Evolutionary conservation across 2,329 filamentous ascomycete species (phyloP).

Genomic region (Penicillium hordei): DNA sequence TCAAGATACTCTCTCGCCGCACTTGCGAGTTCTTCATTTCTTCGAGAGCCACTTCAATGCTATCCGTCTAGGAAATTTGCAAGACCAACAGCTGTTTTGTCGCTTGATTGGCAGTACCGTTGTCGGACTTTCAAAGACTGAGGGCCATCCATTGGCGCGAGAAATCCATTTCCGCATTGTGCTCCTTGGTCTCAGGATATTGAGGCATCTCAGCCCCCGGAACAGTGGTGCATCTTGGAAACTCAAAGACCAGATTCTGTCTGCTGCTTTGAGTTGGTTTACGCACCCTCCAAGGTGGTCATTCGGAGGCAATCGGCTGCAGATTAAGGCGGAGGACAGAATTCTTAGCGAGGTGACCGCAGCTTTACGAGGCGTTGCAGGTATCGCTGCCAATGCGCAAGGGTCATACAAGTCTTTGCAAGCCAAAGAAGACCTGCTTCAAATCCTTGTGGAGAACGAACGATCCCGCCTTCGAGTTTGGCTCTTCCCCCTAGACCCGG

Average conservation of each 20-base stretch:
- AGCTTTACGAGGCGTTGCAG: conserved; percentile 64
- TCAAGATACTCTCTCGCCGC: conserved; percentile 81
- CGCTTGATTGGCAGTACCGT: conserved; percentile 79
- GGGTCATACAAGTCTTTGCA: conserved; percentile 66
- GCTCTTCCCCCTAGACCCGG: conserved; percentile 75
- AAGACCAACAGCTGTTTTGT: conserved; percentile 78
- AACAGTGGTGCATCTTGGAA: conserved; percentile 71
- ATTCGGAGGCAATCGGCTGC: conserved; percentile 88
- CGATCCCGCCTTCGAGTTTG: conserved; percentile 81
- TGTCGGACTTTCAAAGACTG: conserved; percentile 67
- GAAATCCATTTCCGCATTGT: conserved; percentile 91
- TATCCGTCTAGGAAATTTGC: conserved; percentile 76
- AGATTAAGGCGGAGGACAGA: conserved; percentile 88
- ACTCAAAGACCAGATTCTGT: conserved; percentile 84
- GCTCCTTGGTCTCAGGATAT: conserved; percentile 74
- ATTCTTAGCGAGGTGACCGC: conserved; percentile 72
- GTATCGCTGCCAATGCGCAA: conserved; percentile 53
- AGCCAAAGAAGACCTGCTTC: conserved; percentile 79
- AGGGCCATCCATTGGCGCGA: conserved; percentile 79
- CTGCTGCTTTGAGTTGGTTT: conserved; percentile 88
- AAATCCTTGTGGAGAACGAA: conserved; percentile 79
- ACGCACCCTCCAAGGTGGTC: conserved; percentile 81
- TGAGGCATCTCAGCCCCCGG: conserved; percentile 66
- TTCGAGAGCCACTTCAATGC: conserved; percentile 94
- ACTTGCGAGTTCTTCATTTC: conserved; percentile 82